phyloP scores from a whole-genome alignment of 352 stramenopile genomes.

The Phytophthora foliorum region DNA sequence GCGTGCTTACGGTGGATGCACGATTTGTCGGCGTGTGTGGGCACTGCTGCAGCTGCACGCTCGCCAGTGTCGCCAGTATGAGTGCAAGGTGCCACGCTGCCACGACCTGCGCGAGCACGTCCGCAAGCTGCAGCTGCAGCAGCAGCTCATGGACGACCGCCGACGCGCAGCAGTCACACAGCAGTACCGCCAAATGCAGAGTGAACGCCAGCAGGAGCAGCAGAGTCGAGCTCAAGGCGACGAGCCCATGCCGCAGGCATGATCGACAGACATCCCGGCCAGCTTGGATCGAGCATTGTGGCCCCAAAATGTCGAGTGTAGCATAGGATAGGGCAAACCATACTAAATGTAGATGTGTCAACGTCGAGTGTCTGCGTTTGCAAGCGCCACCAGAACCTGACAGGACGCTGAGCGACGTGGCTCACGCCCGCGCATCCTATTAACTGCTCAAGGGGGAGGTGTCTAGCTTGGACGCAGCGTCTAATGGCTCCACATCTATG shows the following conservation, averaged over 20 bases:
- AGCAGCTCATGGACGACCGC: slow-evolving; percentile 98
- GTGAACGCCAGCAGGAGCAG: slow-evolving; percentile 50
- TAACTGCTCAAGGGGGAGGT: slow-evolving; percentile 17
- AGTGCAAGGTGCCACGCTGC: slow-evolving; percentile 97
- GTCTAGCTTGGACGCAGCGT: slow-evolving; percentile 19
- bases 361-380: slow-evolving; percentile 27
- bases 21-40: slow-evolving; percentile 97
- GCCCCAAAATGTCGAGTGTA: slow-evolving; percentile 41
- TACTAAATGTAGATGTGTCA: slow-evolving; percentile 51
- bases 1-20: slow-evolving; percentile 93
- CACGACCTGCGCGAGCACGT: slow-evolving; percentile 96
- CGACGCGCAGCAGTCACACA: slow-evolving; percentile 90
- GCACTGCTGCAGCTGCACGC: slow-evolving; percentile 98
- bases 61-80: slow-evolving; percentile 94
- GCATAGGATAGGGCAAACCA: slow-evolving; percentile 49
- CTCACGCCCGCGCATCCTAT: slow-evolving; percentile 31
- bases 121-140: slow-evolving; percentile 96
- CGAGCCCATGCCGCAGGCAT: slow-evolving; percentile 50
- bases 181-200: slow-evolving; percentile 89
- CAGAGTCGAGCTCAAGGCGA: slow-evolving; percentile 43
- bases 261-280: slow-evolving; percentile 21
- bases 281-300: slow-evolving; percentile 28
- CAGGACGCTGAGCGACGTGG: too few species aligned
- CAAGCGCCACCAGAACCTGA: not conserved
- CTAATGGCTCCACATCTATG: slow-evolving; percentile 11